Conservation (phyloP, 768 basidiomycete species). For the Lentinus brumalis region DNA sequence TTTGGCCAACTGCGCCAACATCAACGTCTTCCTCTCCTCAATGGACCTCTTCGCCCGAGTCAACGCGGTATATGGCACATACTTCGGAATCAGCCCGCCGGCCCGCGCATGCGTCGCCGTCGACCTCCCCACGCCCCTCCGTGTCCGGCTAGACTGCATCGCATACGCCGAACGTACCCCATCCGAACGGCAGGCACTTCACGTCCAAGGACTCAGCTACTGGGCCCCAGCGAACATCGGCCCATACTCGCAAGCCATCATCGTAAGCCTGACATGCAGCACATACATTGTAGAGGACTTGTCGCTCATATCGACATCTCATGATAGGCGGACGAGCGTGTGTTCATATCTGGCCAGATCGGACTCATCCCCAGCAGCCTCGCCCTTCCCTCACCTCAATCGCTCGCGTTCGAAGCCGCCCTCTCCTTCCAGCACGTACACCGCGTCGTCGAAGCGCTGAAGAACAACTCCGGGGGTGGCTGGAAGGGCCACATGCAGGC, state of each 20-base stretch:
- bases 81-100: slow-evolving; percentile 91
- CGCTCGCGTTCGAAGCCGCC: slow-evolving; percentile 65
- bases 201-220: slow-evolving; percentile 95
- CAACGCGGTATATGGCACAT: slow-evolving; percentile 77
- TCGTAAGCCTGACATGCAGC: slow-evolving; percentile 46
- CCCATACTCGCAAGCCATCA: slow-evolving; percentile 93
- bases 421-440: slow-evolving; percentile 80
- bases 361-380: slow-evolving; percentile 81
- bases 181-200: slow-evolving; percentile 69
- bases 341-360: slow-evolving; percentile 96
- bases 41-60: slow-evolving; percentile 79
- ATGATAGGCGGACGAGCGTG: slow-evolving; percentile 65
- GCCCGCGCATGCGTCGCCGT: slow-evolving; percentile 93
- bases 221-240: slow-evolving; percentile 99
- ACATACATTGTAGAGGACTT: no score
- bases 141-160: slow-evolving; percentile 77
- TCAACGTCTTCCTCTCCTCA: slow-evolving; percentile 81
- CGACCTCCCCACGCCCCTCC: slow-evolving; percentile 56
- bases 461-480: slow-evolving; percentile 51
- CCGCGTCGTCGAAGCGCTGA: slow-evolving; percentile 64
- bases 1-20: slow-evolving; percentile 65
- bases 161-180: slow-evolving; percentile 53
- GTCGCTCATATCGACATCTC: not conserved
- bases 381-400: slow-evolving; percentile 60
- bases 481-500: slow-evolving; percentile 68